A percentile compares a stretch with the other conserved stretches of the same genome.
phyloP scores from a whole-genome alignment of 1,284 basidiomycete genomes.

The Tilletia walkeri region DNA sequence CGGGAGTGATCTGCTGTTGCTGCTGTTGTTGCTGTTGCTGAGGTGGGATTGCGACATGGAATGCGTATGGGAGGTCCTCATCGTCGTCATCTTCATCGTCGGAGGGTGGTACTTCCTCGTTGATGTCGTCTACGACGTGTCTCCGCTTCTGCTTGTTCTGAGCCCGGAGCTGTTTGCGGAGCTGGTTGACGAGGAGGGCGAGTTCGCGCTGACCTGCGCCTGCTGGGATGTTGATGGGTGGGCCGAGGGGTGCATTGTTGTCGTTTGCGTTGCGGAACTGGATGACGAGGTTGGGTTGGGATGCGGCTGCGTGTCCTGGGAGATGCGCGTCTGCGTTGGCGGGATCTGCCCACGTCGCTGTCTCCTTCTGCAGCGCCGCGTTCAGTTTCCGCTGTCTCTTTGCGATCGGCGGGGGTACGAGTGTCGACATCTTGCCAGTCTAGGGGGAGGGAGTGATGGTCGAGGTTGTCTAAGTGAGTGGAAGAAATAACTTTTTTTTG shows the following conservation, averaged over 20 bases:
- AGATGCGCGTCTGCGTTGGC: slow-evolving; percentile 20
- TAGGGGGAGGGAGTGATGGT: slow-evolving; percentile 22
- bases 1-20: slow-evolving; percentile 15
- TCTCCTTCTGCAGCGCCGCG: not conserved
- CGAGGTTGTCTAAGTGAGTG: slow-evolving; percentile 1
- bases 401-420: slow-evolving; percentile 39
- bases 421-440: slow-evolving; percentile 38
- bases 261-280: slow-evolving; percentile 51
- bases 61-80: slow-evolving; percentile 52
- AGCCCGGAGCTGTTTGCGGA: slow-evolving; percentile 30
- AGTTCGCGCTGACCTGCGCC: slow-evolving; percentile 47
- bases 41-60: slow-evolving; percentile 41
- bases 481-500: too few species aligned
- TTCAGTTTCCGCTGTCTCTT: slow-evolving; percentile 44
- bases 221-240: slow-evolving; percentile 49
- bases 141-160: slow-evolving; percentile 16
- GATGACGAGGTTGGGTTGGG: slow-evolving; percentile 45
- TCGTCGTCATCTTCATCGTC: slow-evolving; percentile 48
- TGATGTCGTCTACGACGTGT: slow-evolving; percentile 20
- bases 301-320: slow-evolving; percentile 29
- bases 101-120: slow-evolving; percentile 28
- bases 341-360: slow-evolving; percentile 5
- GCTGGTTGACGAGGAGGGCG: slow-evolving; percentile 48
- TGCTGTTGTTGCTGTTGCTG: slow-evolving; percentile 23
- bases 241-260: slow-evolving; percentile 37